Percentiles rank a stretch among this genome's conserved stretches.
phyloP scores from a whole-genome alignment of 768 basidiomycete genomes.

The Amanita rubescens region DNA sequence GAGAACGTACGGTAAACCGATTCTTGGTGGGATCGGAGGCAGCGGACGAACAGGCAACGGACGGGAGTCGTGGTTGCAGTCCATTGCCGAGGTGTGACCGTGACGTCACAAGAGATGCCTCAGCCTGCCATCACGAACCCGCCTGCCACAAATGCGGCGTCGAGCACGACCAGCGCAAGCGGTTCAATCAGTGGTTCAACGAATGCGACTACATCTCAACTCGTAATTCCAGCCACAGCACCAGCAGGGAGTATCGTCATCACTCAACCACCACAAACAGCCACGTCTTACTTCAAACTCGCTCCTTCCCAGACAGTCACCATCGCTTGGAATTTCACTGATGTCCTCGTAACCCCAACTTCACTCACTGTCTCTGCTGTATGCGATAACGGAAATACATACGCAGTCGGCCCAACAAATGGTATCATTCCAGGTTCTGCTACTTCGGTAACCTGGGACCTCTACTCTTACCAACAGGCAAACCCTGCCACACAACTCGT shows the following conservation, averaged over 20 bases:
- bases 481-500: slow-evolving; percentile 61
- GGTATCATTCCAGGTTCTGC: slow-evolving; percentile 66
- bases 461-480: slow-evolving; percentile 63
- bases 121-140: neutral
- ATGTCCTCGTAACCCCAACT: slow-evolving; percentile 61
- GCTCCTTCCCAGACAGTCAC: slow-evolving; percentile 67
- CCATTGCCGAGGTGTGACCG: neutral
- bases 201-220: neutral
- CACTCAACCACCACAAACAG: slow-evolving; percentile 75
- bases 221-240: slow-evolving; percentile 39
- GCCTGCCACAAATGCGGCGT: neutral
- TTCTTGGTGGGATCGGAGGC: neutral
- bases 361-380: slow-evolving; percentile 75
- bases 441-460: slow-evolving; percentile 73
- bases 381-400: slow-evolving; percentile 84
- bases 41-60: slow-evolving; percentile 1
- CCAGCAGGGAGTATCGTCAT: slow-evolving; percentile 63
- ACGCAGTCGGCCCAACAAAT: slow-evolving; percentile 75
- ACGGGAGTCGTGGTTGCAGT: neutral
- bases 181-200: no score
- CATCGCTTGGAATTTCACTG: slow-evolving; percentile 88
- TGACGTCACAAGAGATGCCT: neutral
- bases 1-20: neutral
- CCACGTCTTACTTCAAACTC: slow-evolving; percentile 86
- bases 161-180: no score